Base-by-base conservation (phyloP, 345 rosid species). In the Euphorbia lathyris region DNA sequence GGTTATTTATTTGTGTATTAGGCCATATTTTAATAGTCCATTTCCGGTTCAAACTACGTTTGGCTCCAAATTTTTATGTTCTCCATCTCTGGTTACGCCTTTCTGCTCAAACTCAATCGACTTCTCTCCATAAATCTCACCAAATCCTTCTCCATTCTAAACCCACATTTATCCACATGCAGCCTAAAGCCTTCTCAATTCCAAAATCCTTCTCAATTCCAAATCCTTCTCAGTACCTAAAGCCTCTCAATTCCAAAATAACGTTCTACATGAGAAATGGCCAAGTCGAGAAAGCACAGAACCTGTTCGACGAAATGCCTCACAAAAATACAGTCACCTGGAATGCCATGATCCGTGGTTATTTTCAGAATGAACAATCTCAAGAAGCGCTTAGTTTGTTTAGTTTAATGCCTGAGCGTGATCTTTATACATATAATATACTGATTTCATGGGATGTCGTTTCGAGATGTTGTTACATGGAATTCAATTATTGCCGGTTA, bases 401-500 rank as follows among this genome's bases (percentile, higher is more conserved):
- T 58, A 65, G 16, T 45, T 45, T 22, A 50, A 82, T 72, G 75
- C 81, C 81, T 13, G 79, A 65, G 29, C 81, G 81, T 22, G 83
- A 82, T 74, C 68, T 43, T 14, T 82, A 74, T 36, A 74, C 83
- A 4, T 77, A 71, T 14, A 82, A 82, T 58, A 79, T 71, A 3
- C 63, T 79, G 75, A 79, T 79, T 34, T 38, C 83, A 73, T 71
- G 70, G 78, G 29, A 82, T 79, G 82, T 53, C 20, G n/a, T 48
- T 70, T 55, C 77, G 71, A 71, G 79, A 79, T 73, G 75, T 76
- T 51, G 80, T 81, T 32, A 34, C 85, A 0, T 79, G 82, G 85
- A 84, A 84, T 63, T 75, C 83, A 1, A 65, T 84, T 73, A 72
- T 84, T 42, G 59, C 75, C 20, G 85, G 87, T 30, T 79, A 81